Evolutionary conservation across 1,284 basidiomycete genomes (phyloP).

Genomic region (Coriolopsis trogii): DNA sequence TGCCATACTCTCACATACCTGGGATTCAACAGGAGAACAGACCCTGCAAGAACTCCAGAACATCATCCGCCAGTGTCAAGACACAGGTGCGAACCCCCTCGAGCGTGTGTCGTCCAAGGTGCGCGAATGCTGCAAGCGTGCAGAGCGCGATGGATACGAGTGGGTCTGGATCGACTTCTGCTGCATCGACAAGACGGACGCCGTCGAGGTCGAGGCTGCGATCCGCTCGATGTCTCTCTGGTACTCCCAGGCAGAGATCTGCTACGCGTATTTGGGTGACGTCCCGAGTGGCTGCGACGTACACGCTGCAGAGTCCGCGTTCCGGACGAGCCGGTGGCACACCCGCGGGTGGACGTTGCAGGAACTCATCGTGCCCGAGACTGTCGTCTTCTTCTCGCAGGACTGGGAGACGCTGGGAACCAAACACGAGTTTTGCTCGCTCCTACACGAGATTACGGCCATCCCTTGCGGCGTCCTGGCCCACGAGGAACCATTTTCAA

Average conservation of each 20-base stretch:
- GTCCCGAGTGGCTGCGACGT: constrained; percentile 1
- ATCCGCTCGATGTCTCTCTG: constrained; percentile 20
- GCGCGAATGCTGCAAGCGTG: not conserved
- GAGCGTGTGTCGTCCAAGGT: not conserved
- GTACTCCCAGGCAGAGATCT: constrained; percentile 13
- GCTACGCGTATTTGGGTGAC: constrained; percentile 15
- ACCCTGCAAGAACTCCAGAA: not conserved
- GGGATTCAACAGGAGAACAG: not conserved
- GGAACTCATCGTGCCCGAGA: constrained; percentile 13
- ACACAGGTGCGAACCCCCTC: not conserved
- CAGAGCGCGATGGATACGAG: not conserved
- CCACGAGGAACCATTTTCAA: not conserved
- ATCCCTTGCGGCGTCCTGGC: constrained; percentile 3
- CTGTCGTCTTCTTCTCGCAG: constrained; percentile 11
- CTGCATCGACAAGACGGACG: constrained; percentile 22
- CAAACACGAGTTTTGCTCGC: not conserved
- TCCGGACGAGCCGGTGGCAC: constrained; percentile 11
- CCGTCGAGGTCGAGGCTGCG: constrained; percentile 14
- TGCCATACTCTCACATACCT: constrained; percentile 6
- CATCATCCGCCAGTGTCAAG: not conserved
- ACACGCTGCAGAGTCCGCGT: not conserved
- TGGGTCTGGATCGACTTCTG: constrained; percentile 20
- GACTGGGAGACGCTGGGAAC: constrained; percentile 10
- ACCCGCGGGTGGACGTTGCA: constrained; percentile 17
- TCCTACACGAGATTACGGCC: constrained; percentile 2